phyloP scores from a whole-genome alignment of 257 asterid species.

The Jacaranda mimosifolia region DNA sequence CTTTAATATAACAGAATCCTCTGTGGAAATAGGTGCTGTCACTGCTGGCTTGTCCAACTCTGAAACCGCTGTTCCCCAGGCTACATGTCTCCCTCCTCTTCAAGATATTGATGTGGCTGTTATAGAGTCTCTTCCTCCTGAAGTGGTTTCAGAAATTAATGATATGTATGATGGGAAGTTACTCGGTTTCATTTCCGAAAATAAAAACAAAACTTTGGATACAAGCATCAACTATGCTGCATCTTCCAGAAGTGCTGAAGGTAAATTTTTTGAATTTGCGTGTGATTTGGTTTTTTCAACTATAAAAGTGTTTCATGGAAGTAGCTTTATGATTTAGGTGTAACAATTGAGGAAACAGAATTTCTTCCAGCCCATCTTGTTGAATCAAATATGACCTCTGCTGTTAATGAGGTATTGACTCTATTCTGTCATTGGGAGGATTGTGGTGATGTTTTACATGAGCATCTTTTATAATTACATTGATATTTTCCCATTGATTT shows the following conservation, averaged over 20 bases:
- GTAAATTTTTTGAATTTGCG: constrained; percentile 36
- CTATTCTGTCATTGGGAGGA: background rate
- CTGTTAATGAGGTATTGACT: constrained; percentile 45
- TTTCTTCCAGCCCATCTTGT: constrained; percentile 33
- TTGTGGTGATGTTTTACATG: background rate
- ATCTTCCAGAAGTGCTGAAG: constrained; percentile 44
- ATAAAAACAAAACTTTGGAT: constrained; percentile 49
- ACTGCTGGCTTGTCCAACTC: constrained; percentile 55
- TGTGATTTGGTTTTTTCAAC: constrained; percentile 10
- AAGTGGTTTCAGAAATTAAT: constrained; percentile 83
- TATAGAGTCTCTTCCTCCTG: constrained; percentile 89
- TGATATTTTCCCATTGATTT: background rate
- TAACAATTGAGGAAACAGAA: constrained; percentile 39
- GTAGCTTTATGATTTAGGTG: constrained; percentile 40
- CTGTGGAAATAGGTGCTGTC: constrained; percentile 40
- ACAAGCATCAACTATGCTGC: constrained; percentile 20
- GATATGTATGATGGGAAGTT: constrained; percentile 84
- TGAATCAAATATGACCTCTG: constrained; percentile 37
- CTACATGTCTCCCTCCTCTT: constrained; percentile 75
- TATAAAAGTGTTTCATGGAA: constrained; percentile 22
- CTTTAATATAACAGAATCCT: constrained; percentile 44
- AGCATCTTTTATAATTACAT: constrained; percentile 2
- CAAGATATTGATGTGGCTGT: constrained; percentile 85
- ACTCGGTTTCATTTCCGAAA: constrained; percentile 59
- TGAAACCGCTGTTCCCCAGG: constrained; percentile 47